phyloP scores from a whole-genome alignment of 1,284 basidiomycete genomes.

The Trichosporon inkin region DNA sequence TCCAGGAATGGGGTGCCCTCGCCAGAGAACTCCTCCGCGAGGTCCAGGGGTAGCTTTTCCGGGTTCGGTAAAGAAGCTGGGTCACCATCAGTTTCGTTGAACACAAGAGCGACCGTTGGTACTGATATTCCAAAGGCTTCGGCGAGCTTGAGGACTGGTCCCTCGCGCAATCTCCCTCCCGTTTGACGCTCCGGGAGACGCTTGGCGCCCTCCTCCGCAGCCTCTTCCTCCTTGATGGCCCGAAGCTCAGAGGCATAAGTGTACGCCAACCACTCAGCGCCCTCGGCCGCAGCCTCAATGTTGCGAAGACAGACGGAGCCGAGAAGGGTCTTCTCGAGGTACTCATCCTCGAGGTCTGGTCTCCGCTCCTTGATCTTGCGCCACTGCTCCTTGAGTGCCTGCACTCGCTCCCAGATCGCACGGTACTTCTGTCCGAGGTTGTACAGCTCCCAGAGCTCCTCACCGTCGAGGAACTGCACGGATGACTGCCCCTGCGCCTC shows the following conservation, averaged over 20 bases:
- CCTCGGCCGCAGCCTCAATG: slow-evolving; percentile 86
- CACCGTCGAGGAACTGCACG: slow-evolving; percentile 64
- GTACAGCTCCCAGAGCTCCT: slow-evolving; percentile 85
- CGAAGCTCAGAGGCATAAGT: slow-evolving; percentile 62
- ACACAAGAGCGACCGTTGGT: slow-evolving; percentile 34
- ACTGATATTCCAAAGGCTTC: slow-evolving; percentile 43
- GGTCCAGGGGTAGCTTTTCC: slow-evolving; percentile 32
- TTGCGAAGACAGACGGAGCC: slow-evolving; percentile 46
- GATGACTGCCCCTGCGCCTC: slow-evolving; percentile 40
- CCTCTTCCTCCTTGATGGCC: slow-evolving; percentile 63
- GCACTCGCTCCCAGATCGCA: slow-evolving; percentile 70
- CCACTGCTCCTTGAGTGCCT: slow-evolving; percentile 63
- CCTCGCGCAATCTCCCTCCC: slow-evolving; percentile 31
- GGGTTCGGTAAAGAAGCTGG: slow-evolving; percentile 41
- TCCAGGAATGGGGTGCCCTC: slow-evolving; percentile 31
- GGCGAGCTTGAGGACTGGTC: slow-evolving; percentile 43
- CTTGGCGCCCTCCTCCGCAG: slow-evolving; percentile 61
- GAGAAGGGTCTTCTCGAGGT: slow-evolving; percentile 37
- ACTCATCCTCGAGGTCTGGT: slow-evolving; percentile 41
- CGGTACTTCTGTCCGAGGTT: slow-evolving; percentile 79
- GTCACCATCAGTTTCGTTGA: slow-evolving; percentile 34
- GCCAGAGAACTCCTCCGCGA: slow-evolving; percentile 48
- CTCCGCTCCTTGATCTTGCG: slow-evolving; percentile 47
- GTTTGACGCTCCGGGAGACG: slow-evolving; percentile 32
- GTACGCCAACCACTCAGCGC: slow-evolving; percentile 84